Evolutionary conservation across 495 filamentous ascomycete species (phyloP).

Genomic region (Pseudomonodictys pantanalensis): DNA sequence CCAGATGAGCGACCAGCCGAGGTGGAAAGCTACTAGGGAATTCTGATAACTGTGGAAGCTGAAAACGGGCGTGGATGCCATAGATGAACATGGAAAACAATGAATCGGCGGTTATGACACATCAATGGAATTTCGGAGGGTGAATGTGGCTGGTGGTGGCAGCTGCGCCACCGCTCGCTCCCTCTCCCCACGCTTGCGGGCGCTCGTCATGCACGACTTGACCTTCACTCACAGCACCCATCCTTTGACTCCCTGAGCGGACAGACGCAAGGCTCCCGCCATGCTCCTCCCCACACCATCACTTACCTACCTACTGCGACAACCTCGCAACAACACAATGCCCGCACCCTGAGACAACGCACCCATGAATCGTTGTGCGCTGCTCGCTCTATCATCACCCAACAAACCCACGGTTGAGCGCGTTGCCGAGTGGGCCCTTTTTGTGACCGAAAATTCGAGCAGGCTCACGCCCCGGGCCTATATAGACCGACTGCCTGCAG

Average conservation of each 20-base stretch:
- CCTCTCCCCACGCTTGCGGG: no score
- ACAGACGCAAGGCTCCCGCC: not conserved
- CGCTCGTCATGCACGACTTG: no score
- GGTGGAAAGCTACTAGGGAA: conserved; percentile 28
- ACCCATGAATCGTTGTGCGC: not conserved
- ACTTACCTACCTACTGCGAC: conserved; percentile 19
- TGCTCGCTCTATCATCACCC: conserved; percentile 14
- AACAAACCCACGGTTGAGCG: conserved; percentile 5
- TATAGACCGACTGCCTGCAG: not conserved
- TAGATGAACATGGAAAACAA: not conserved
- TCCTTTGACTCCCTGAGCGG: not conserved
- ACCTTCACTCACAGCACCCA: not conserved
- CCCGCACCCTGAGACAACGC: conserved; percentile 20
- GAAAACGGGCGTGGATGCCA: no score
- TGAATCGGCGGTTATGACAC: no score
- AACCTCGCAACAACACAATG: conserved; percentile 4
- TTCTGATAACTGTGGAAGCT: no score
- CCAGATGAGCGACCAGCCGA: conserved; percentile 54
- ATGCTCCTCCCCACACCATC: not conserved
- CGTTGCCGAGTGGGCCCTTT: not conserved
- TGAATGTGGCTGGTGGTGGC: not conserved
- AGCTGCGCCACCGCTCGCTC: no score
- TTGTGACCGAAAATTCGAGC: no score
- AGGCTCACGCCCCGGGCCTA: not conserved
- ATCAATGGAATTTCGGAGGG: not conserved